Evolutionary conservation across 768 basidiomycete species (phyloP).

Genomic region (Boletellus sp.): DNA sequence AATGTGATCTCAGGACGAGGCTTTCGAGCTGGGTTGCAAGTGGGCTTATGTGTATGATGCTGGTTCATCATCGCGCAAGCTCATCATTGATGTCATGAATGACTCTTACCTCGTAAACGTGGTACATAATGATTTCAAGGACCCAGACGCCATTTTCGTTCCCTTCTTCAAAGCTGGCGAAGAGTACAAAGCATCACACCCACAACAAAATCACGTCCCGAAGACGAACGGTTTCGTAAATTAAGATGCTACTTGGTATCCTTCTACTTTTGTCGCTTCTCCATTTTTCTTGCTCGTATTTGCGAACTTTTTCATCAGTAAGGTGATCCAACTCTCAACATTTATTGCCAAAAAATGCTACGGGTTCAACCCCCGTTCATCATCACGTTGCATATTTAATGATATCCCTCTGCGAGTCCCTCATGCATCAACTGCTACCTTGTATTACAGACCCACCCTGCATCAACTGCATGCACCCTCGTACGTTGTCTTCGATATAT

Average conservation of each 20-base stretch:
- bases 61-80: conserved; percentile 66
- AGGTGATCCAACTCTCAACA: conserved; percentile 31
- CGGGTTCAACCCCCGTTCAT: conserved; percentile 89
- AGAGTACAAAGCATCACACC: conserved; percentile 45
- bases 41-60: conserved; percentile 88
- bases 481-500: conserved; percentile 12
- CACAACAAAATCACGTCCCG: conserved; percentile 28
- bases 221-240: conserved; percentile 38
- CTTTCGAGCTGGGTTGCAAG: conserved; percentile 85
- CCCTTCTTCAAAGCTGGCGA: conserved; percentile 80
- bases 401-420: conserved; percentile 19
- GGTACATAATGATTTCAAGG: conserved; percentile 94
- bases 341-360: conserved; percentile 36
- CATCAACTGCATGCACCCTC: conserved; percentile 56
- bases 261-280: background rate
- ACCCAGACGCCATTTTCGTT: conserved; percentile 76
- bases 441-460: conserved; percentile 32
- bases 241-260: conserved; percentile 6
- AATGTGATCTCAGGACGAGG: conserved; percentile 69
- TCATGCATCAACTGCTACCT: conserved; percentile 28
- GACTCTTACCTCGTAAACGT: conserved; percentile 86
- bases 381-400: conserved; percentile 24
- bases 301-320: background rate
- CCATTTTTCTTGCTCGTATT: background rate
- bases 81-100: conserved; percentile 79